phyloP scores from a whole-genome alignment of 768 basidiomycete species.

The Rhodotorula diobovata region DNA sequence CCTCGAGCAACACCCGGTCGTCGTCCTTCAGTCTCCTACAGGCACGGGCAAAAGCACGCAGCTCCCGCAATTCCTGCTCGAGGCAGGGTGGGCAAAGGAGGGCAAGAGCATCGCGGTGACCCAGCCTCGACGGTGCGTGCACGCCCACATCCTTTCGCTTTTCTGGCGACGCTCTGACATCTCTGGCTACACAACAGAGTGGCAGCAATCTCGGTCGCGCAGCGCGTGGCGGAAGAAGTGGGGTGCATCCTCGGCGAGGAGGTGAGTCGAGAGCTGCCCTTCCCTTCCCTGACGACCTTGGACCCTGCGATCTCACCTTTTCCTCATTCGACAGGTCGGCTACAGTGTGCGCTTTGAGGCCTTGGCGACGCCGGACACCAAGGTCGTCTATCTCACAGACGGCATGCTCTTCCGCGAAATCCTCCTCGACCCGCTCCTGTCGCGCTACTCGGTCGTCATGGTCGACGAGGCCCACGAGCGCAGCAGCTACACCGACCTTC shows the following conservation, averaged over 20 bases:
- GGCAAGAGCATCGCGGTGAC: constrained; percentile 87
- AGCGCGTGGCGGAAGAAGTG: constrained; percentile 85
- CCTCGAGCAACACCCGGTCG: constrained; percentile 74
- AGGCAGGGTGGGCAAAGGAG: constrained; percentile 82
- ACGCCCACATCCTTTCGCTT: not conserved
- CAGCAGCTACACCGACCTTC: constrained; percentile 87
- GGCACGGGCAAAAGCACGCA: constrained; percentile 98
- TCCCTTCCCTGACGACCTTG: not conserved
- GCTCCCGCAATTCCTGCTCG: constrained; percentile 87
- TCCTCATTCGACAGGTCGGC: constrained; percentile 64
- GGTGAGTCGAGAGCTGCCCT: constrained; percentile 49
- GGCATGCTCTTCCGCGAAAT: constrained; percentile 82
- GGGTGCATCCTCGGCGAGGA: constrained; percentile 84
- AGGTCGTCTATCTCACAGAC: constrained; percentile 94
- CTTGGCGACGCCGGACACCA: constrained; percentile 76
- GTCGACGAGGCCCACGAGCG: constrained; percentile 98
- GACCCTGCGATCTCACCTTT: not conserved
- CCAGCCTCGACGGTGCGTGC: constrained; percentile 69
- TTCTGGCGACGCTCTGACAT: constrained; percentile 48
- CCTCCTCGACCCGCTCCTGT: constrained; percentile 83
- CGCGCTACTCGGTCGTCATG: constrained; percentile 93
- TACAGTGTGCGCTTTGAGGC: constrained; percentile 98
- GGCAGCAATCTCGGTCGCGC: constrained; percentile 89
- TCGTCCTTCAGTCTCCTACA: constrained; percentile 64
- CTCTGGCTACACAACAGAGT: no score